These are phyloP conservation scores for Volvariella surrecta DNA, from an alignment of 1,284 basidiomycete species.

Conservation along the genomic window DNA sequence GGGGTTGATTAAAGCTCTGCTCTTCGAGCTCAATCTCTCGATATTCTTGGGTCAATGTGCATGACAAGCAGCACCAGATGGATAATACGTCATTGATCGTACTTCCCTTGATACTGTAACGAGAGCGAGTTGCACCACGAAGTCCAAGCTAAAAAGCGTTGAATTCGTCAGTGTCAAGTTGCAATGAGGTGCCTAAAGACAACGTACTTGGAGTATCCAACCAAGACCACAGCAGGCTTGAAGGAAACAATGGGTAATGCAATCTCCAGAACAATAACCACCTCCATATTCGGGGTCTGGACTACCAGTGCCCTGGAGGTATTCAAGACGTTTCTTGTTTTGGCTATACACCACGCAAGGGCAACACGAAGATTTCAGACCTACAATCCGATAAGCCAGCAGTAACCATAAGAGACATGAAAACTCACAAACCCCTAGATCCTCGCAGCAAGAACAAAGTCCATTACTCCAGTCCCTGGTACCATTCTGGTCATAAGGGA, in stretches of 20 bases:
- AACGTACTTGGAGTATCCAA: not conserved
- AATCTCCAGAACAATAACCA: constrained; percentile 6
- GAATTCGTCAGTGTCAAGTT: not conserved
- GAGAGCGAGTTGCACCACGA: not conserved
- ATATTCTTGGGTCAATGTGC: not conserved
- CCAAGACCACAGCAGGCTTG: not conserved
- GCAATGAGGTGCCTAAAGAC: not conserved
- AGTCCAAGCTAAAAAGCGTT: not conserved
- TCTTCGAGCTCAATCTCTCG: not conserved
- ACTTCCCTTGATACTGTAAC: not conserved
- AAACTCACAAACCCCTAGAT: constrained; percentile 5
- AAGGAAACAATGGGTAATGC: constrained; percentile 1
- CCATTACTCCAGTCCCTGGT: constrained; percentile 5
- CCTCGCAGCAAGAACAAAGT: constrained; percentile 3
- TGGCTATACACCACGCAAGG: constrained; percentile 10
- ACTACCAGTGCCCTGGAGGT: constrained; percentile 6
- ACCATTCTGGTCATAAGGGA: constrained; percentile 3
- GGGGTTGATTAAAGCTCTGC: not conserved
- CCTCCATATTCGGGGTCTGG: constrained; percentile 9
- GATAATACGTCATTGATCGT: not conserved
- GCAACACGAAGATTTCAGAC: constrained; percentile 7
- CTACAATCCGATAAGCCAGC: not conserved
- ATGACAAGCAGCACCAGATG: not conserved
- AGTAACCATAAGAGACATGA: not conserved
- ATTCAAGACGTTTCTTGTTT: constrained; percentile 9